Base-by-base conservation (phyloP, 2,329 filamentous ascomycete species). In the Sporothrix luriei region DNA sequence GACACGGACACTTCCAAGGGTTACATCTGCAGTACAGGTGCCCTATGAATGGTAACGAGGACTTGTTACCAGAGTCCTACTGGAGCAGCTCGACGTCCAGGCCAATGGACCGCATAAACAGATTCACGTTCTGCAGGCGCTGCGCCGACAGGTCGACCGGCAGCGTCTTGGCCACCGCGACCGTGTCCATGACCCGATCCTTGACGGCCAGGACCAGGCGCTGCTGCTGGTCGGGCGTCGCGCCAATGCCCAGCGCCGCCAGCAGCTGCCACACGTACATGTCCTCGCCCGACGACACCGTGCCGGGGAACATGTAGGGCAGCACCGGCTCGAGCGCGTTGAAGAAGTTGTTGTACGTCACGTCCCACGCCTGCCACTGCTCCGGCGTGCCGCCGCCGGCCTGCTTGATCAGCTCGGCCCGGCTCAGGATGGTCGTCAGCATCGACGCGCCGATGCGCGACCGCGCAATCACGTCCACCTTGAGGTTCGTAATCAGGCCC, bases 31-130 rank as follows among this genome's bases (percentile, higher is more conserved):
- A 26, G 38, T 4, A 24, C 33, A 51, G 24, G 24, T 43, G 26
- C 40, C 13, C 43, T 57, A 38, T 29, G 19, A 66, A 38, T 33
- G 29, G 13, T 1, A 2, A 48, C 14, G 54, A 6, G 33, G 33
- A 9, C 33, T 4, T 33, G 33, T 7, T 7, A 33, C 9, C 33
- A 9, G 46, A 10, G 9, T 7, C 16, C 48, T 74, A 82, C 70
- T 81, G 79, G 72, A 88, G 79, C 66, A 90, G 80, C 75, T 97
- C 95, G 66, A 99, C 95, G 82, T 99, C 95, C 78, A 99, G 85
- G n/a, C 95, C 95, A 80, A 99, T 97, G 69, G 94, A 95, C 76
- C 93, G 91, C 94, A 99, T 97, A 80, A 99, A 99, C 69, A 99
- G 82, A 78, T 99, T 99, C 74, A 99, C 95, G 77, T 97, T 97